phyloP scores from a whole-genome alignment of 805 yeast species.

The Candida sonorensis region DNA sequence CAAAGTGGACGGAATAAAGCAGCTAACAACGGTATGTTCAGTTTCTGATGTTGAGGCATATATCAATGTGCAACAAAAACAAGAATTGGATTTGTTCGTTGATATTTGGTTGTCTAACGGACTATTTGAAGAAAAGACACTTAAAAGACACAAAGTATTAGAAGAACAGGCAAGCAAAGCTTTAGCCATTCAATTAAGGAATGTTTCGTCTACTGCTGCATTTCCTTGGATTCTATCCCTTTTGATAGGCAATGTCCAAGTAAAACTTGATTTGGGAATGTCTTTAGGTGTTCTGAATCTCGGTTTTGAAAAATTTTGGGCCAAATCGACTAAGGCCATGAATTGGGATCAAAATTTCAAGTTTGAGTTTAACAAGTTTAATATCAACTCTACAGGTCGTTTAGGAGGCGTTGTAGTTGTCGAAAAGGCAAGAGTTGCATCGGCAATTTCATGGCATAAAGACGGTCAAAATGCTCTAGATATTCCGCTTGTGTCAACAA shows the following conservation, averaged over 20 bases:
- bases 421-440: constrained; percentile 43
- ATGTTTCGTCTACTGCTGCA: constrained; percentile 55
- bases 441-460: constrained; percentile 68
- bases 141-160: constrained; percentile 4
- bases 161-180: constrained; percentile 18
- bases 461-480: constrained; percentile 34
- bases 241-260: constrained; percentile 42
- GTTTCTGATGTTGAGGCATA: constrained; percentile 52
- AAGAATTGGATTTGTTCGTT: constrained; percentile 73
- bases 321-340: constrained; percentile 55
- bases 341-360: constrained; percentile 68
- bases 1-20: constrained; percentile 30
- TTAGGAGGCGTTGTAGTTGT: constrained; percentile 63
- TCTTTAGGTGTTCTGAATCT: constrained; percentile 65
- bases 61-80: constrained; percentile 76
- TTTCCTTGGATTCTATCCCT: constrained; percentile 71
- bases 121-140: constrained; percentile 19
- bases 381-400: constrained; percentile 63
- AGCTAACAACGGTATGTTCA: constrained; percentile 41
- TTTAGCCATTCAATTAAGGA: constrained; percentile 42
- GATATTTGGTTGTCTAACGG: constrained; percentile 73
- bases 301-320: constrained; percentile 56
- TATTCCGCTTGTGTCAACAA: constrained; percentile 62
- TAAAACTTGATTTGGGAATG: constrained; percentile 73
- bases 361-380: constrained; percentile 47